A percentile compares a stretch with the other conserved stretches of the same genome.
These are phyloP conservation scores for Flaveria linearis DNA, from an alignment of 129 eudicot species.

Conservation along the genomic window DNA sequence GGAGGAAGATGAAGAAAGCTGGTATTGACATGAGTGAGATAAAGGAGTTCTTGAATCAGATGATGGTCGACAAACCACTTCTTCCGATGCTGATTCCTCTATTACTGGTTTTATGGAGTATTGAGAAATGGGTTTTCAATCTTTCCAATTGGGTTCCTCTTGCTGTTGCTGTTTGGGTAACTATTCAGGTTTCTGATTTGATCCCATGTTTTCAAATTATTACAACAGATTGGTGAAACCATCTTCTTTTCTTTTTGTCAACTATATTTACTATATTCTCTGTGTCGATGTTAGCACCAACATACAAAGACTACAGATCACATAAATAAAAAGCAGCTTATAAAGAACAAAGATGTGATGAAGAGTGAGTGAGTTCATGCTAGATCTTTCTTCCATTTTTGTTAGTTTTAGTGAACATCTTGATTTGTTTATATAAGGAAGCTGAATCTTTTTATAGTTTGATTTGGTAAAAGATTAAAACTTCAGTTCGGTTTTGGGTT, in stretches of 20 bases:
- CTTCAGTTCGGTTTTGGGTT: not conserved
- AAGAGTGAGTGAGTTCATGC: not conserved
- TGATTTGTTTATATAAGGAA: not conserved
- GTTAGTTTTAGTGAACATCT: not conserved
- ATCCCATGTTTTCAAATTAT: not conserved
- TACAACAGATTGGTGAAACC: too few species aligned
- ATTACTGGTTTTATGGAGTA: slow-evolving; percentile 57
- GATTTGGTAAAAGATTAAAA: not conserved
- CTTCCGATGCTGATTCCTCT: slow-evolving; percentile 61
- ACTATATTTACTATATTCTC: too few species aligned
- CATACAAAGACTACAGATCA: not conserved
- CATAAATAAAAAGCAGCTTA: not conserved
- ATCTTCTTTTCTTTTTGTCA: too few species aligned
- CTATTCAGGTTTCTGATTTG: slow-evolving; percentile 63
- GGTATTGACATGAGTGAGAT: slow-evolving; percentile 46
- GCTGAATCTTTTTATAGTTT: not conserved
- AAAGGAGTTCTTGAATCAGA: slow-evolving; percentile 52
- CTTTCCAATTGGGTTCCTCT: slow-evolving; percentile 93
- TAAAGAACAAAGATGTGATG: too few species aligned
- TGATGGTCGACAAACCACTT: slow-evolving; percentile 58
- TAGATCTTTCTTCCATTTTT: not conserved
- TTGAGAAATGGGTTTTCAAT: slow-evolving; percentile 92
- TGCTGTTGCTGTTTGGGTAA: slow-evolving; percentile 83
- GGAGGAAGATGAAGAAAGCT: slow-evolving; percentile 37
- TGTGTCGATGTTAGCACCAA: not conserved